Evolutionary conservation across 2,329 filamentous ascomycete species (phyloP).

Genomic region (Calonectria montana): DNA sequence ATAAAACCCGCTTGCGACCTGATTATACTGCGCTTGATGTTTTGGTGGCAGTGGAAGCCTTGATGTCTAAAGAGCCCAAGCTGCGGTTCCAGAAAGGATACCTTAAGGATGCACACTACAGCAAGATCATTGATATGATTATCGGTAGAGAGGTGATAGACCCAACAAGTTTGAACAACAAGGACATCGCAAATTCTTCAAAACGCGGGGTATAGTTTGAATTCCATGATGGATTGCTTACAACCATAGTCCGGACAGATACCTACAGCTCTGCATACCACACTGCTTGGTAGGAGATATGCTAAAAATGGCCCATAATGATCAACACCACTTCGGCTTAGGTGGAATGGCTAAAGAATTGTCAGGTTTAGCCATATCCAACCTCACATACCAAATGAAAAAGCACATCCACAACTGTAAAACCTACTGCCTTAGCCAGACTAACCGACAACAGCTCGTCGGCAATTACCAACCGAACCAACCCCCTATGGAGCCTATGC

Average conservation of each 20-base stretch:
- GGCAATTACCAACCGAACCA: background rate
- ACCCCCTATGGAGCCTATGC: background rate
- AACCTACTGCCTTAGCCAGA: background rate
- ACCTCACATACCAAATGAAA: background rate
- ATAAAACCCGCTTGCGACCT: background rate
- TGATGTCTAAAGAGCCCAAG: background rate
- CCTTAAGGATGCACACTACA: background rate
- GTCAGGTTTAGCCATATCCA: background rate
- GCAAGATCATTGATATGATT: background rate
- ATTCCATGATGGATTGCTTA: background rate
- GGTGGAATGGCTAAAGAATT: background rate
- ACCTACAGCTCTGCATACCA: background rate
- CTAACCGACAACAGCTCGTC: background rate
- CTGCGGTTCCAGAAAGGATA: background rate
- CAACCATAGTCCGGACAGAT: background rate
- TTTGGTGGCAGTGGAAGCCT: background rate
- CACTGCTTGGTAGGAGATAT: too few species aligned
- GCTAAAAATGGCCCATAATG: too few species aligned
- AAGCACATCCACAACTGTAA: background rate
- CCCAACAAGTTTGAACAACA: background rate
- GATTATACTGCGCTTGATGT: slow-evolving; percentile 5
- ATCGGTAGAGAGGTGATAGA: background rate
- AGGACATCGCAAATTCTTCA: background rate
- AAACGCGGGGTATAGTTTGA: background rate
- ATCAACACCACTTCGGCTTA: too few species aligned